These are phyloP conservation scores for Raddia guianensis DNA, from an alignment of 176 grass and related monocot species.

Conservation along the genomic window DNA sequence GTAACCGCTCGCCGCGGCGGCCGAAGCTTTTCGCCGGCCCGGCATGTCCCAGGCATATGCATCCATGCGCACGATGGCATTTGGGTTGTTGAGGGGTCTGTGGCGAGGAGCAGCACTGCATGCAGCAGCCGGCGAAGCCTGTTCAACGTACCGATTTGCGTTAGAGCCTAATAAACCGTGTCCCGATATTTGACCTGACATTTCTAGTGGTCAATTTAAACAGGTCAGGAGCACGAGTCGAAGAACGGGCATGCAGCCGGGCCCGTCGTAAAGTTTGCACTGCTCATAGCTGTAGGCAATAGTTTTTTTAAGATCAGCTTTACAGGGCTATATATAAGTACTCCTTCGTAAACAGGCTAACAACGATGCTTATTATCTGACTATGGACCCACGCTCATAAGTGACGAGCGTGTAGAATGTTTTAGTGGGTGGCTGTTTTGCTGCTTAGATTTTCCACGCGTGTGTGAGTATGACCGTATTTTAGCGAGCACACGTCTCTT, in stretches of 20 bases:
- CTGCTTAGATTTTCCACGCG: too few relatives aligned
- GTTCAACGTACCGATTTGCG: neutral
- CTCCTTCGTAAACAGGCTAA: too few relatives aligned
- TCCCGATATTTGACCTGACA: neutral
- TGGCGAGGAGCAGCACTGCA: neutral
- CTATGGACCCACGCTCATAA: too few relatives aligned
- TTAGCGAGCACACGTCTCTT: too few relatives aligned
- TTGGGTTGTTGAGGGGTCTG: neutral
- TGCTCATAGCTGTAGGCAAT: neutral
- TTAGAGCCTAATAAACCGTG: neutral
- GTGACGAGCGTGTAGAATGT: too few relatives aligned
- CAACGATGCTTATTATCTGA: too few relatives aligned
- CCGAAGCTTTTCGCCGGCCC: slow-evolving; percentile 1
- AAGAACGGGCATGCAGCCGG: neutral
- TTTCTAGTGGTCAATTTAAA: neutral
- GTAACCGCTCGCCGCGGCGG: neutral
- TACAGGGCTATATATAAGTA: neutral
- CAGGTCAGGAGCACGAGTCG: too few relatives aligned
- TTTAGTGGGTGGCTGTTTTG: too few relatives aligned
- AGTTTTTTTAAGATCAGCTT: neutral
- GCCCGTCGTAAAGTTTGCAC: neutral
- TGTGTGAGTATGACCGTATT: too few relatives aligned
- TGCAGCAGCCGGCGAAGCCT: neutral
- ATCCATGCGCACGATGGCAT: neutral
- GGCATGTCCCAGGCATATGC: neutral